phyloP scores from a whole-genome alignment of 225 moss, liverwort and hornwort genomes.

The Thuidium tamariscinum region DNA sequence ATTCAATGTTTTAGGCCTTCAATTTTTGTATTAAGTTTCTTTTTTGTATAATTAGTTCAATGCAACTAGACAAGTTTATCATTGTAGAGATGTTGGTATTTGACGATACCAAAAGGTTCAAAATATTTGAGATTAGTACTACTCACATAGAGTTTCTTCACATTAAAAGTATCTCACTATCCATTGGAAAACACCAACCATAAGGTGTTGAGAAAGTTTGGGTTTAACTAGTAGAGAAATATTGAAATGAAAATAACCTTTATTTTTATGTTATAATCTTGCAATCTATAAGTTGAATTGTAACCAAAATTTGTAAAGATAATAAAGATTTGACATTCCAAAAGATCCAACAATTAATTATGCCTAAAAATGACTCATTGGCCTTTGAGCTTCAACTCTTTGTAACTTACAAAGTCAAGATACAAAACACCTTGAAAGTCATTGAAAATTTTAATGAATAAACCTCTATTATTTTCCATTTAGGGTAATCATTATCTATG shows the following conservation, averaged over 20 bases:
- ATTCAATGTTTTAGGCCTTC: accelerated
- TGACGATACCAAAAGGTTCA: background rate
- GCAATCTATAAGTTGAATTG: too few species aligned
- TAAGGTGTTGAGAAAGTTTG: accelerated
- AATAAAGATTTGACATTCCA: too few species aligned
- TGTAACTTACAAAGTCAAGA: too few species aligned
- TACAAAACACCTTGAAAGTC: too few species aligned
- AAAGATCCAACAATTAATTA: too few species aligned
- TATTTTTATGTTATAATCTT: too few species aligned
- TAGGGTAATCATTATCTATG: accelerated
- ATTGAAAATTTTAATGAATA: too few species aligned
- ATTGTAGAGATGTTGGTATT: background rate
- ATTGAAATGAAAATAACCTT: background rate
- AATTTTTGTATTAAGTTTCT: accelerated
- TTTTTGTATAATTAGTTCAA: background rate
- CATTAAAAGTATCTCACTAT: background rate
- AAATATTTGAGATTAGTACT: background rate
- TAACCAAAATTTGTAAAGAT: too few species aligned
- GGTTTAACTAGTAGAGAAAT: accelerated
- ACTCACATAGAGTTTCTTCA: too few species aligned
- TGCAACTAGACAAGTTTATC: background rate
- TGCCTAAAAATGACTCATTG: too few species aligned
- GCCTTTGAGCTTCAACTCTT: too few species aligned
- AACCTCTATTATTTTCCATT: background rate
- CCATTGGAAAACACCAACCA: accelerated